A percentile compares a stretch with the other conserved stretches of the same genome.
Evolutionary conservation across 495 filamentous ascomycete genomes (phyloP).

Genomic region (Lasiosphaeriaceae sp.): DNA sequence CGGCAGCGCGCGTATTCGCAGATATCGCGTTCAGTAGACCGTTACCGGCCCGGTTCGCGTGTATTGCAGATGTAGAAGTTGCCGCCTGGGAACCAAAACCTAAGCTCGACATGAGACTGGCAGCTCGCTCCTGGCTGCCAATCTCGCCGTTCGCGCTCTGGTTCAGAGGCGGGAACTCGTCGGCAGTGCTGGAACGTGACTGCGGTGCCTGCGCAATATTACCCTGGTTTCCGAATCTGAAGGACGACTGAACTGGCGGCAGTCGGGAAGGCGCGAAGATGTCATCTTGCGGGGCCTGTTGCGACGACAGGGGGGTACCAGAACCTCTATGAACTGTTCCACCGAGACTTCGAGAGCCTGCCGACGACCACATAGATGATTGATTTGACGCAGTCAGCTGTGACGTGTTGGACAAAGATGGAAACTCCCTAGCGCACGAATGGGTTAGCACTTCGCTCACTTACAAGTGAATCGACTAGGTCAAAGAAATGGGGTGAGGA

Average conservation of each 20-base stretch:
- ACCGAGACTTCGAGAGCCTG: constrained; percentile 38
- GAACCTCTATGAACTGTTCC: constrained; percentile 66
- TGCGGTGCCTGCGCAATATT: constrained; percentile 57
- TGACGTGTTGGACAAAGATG: constrained; percentile 66
- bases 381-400: constrained; percentile 51
- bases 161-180: constrained; percentile 82
- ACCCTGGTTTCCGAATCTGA: constrained; percentile 50
- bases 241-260: constrained; percentile 55
- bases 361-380: constrained; percentile 59
- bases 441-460: constrained; percentile 13
- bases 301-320: constrained; percentile 48
- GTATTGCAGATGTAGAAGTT: constrained; percentile 26
- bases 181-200: constrained; percentile 63
- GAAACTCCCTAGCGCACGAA: constrained; percentile 63
- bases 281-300: constrained; percentile 57
- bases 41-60: constrained; percentile 41
- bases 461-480: no score
- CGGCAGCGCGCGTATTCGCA: constrained; percentile 41
- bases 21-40: constrained; percentile 58
- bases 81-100: constrained; percentile 53
- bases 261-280: constrained; percentile 53
- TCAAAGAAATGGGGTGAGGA: no score
- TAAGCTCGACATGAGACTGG: constrained; percentile 60
- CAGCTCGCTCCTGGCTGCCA: constrained; percentile 61
- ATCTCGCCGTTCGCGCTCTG: constrained; percentile 67